Evolutionary conservation across 352 stramenopile genomes (phyloP), one percentile per base, ranked within the genome.

Genomic region (Thraustochytrium striatum): DNA sequence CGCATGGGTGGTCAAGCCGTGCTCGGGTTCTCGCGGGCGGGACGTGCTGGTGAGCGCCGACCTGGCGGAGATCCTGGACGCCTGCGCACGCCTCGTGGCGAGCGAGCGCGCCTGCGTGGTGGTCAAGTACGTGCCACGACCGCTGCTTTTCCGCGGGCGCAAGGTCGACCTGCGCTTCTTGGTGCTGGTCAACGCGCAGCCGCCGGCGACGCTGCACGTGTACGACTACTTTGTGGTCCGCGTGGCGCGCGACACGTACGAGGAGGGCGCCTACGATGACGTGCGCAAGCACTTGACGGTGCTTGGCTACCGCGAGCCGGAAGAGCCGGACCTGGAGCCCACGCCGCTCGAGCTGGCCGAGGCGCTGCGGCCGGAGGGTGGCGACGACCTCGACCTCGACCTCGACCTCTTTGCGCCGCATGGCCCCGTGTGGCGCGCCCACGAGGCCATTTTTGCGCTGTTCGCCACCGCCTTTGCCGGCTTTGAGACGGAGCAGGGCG

Each of bases 171-270:
- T 75, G 0, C 65, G 65, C 25, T 75, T 75, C 25, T 25, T 75
- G 16, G 30, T 61, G 39, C 41, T 38, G 32, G 8, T 75, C 5
- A 39, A 43, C 3, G 44, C 16, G 13, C 19, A 21, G 8, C 9
- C n/a, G 3, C 44, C 44, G 30, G 7, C 44, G 33, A 38, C 43
- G 52, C 47, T 75, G 9, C 52, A 55, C 21, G 44, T 75, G 7
- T 75, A 75, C 0, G 65, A 75, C 9, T 61, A 75, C 35, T 75
- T 75, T 61, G 28, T 75, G n/a, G 65, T 75, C 0, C 39, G 65
- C 7, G 9, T 25, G 7, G 44, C 65, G 8, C 19, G 28, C 0
- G 25, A 5, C 8, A 21, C 32, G 3, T 75, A 36, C 35, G 2
- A n/a, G 21, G 30, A 7, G 2, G 38, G 11, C 9, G 28, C 25